Percentiles rank a stretch among this genome's conserved stretches.
These are phyloP conservation scores for Colletotrichum sp. DNA, from an alignment of 2,329 filamentous ascomycete species.

Conservation along the genomic window DNA sequence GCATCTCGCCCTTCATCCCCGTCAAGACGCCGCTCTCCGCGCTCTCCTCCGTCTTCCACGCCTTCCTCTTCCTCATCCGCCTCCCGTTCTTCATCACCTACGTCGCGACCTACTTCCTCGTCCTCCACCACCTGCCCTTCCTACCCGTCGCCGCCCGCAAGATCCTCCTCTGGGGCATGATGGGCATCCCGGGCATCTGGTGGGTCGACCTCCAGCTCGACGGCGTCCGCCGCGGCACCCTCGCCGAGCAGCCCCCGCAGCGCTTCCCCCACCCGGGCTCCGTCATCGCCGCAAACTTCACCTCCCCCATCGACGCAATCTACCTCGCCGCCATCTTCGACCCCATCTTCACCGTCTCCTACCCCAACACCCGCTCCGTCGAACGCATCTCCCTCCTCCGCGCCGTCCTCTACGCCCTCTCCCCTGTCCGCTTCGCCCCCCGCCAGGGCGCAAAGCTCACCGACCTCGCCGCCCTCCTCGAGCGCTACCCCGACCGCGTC, in stretches of 20 bases:
- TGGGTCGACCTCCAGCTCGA: conserved; percentile 99
- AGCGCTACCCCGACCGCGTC: conserved; percentile 73
- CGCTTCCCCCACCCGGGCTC: conserved; percentile 80
- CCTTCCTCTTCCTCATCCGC: conserved; percentile 80
- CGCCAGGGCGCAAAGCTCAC: conserved; percentile 54
- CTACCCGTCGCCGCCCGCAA: conserved; percentile 72
- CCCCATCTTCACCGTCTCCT: conserved; percentile 89
- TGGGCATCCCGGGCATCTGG: conserved; percentile 92
- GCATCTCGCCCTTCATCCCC: conserved; percentile 94
- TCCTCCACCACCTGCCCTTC: conserved; percentile 81
- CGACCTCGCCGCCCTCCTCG: conserved; percentile 66
- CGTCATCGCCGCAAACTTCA: conserved; percentile 89
- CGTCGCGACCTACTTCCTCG: conserved; percentile 73
- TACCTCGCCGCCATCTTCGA: conserved; percentile 97
- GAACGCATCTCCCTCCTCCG: conserved; percentile 77
- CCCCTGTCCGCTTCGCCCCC: conserved; percentile 56
- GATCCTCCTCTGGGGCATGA: conserved; percentile 83
- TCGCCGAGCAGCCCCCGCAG: conserved; percentile 74
- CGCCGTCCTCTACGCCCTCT: conserved; percentile 77
- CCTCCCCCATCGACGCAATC: conserved; percentile 88
- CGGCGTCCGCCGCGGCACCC: conserved; percentile 89
- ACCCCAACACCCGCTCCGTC: conserved; percentile 75
- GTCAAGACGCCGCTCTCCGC: conserved; percentile 69
- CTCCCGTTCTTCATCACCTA: conserved; percentile 78
- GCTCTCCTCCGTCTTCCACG: conserved; percentile 67